phyloP scores from a whole-genome alignment of 2,329 filamentous ascomycete genomes.

The Ceratocystis harringtonii region DNA sequence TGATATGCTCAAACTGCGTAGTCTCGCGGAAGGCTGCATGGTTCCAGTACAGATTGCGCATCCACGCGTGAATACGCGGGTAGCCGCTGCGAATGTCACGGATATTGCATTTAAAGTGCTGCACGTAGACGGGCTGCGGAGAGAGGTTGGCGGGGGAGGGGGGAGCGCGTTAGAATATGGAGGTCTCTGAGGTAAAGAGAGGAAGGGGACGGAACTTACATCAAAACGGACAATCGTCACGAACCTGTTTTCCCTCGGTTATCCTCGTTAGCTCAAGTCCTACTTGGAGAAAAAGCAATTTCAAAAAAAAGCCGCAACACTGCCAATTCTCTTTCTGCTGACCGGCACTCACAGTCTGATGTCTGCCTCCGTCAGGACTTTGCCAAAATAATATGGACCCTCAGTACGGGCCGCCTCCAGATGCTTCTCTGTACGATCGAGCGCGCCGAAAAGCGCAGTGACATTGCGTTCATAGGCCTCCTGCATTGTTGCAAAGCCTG shows the following conservation, averaged over 20 bases:
- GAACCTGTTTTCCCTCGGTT: constrained; percentile 28
- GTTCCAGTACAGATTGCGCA: constrained; percentile 76
- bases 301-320: neutral
- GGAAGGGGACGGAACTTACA: constrained; percentile 23
- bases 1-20: constrained; percentile 91
- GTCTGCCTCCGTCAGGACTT: constrained; percentile 65
- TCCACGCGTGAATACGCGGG: constrained; percentile 65
- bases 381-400: constrained; percentile 62
- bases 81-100: constrained; percentile 74
- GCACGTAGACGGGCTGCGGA: constrained; percentile 54
- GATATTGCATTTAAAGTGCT: constrained; percentile 80
- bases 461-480: constrained; percentile 69
- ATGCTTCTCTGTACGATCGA: constrained; percentile 63
- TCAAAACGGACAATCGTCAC: constrained; percentile 63
- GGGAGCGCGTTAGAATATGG: neutral
- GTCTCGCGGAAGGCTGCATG: constrained; percentile 62
- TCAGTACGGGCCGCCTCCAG: constrained; percentile 32
- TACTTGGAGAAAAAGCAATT: too few species aligned
- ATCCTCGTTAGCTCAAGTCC: neutral
- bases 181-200: neutral
- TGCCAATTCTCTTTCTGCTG: neutral
- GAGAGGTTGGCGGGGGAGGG: neutral
- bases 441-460: constrained; percentile 51
- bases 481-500: constrained; percentile 73
- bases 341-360: constrained; percentile 44